Evolutionary conservation across 2,329 filamentous ascomycete species (phyloP).

Genomic region (Lizonia empirigonia): DNA sequence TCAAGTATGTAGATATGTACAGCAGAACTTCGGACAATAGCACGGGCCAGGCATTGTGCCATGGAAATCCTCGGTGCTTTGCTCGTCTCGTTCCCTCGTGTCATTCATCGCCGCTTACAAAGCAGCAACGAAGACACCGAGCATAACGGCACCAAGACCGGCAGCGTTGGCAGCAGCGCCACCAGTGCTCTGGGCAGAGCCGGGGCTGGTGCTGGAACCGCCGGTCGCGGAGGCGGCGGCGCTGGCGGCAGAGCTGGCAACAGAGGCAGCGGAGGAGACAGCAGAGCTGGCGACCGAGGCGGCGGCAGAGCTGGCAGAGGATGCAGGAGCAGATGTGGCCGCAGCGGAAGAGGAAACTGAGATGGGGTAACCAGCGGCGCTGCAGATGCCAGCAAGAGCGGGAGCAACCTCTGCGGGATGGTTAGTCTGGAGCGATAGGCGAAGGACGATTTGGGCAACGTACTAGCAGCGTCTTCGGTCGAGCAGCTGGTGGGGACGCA

Average conservation of each 20-base stretch:
- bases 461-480: conserved; percentile 48
- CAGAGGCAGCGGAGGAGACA: conserved; percentile 6
- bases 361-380: conserved; percentile 32
- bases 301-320: conserved; percentile 7
- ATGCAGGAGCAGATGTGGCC: conserved; percentile 15
- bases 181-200: conserved; percentile 22
- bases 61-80: conserved; percentile 15
- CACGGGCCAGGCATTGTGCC: conserved; percentile 12
- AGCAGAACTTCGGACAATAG: background rate
- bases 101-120: conserved; percentile 22
- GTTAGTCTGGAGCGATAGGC: background rate
- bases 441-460: conserved; percentile 20
- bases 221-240: conserved; percentile 7
- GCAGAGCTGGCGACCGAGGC: conserved; percentile 5
- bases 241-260: conserved; percentile 8
- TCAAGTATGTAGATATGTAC: conserved; percentile 7
- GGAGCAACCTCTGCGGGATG: conserved; percentile 23
- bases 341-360: conserved; percentile 27
- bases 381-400: conserved; percentile 39
- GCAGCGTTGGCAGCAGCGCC: conserved; percentile 29
- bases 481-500: conserved; percentile 50
- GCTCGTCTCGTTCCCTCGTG: background rate
- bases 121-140: conserved; percentile 12
- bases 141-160: conserved; percentile 28
- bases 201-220: conserved; percentile 9